Evolutionary conservation across 139 green algal genomes (phyloP).

Genomic region (Pseudopediastrum boryanum): DNA sequence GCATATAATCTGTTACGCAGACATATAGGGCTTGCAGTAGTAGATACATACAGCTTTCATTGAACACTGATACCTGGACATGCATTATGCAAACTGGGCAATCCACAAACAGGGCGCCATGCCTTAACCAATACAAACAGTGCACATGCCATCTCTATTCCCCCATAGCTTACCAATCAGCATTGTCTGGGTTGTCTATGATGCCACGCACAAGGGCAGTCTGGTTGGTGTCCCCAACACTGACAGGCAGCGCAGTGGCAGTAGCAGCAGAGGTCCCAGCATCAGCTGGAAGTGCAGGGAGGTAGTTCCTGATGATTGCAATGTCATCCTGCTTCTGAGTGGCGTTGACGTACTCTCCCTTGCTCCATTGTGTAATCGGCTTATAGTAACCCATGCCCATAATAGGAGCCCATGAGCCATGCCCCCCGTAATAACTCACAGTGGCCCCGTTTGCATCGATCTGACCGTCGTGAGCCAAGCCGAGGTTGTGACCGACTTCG

Average conservation of each 20-base stretch:
- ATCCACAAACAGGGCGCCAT: too few relatives aligned
- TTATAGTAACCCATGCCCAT: conserved; percentile 17
- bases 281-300: background rate
- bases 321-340: conserved; percentile 32
- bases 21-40: too few relatives aligned
- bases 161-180: too few relatives aligned
- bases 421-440: background rate
- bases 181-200: too few relatives aligned
- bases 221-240: background rate
- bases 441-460: too few relatives aligned
- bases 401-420: background rate
- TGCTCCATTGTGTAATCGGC: conserved; percentile 3
- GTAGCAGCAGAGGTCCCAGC: conserved; percentile 1
- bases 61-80: too few relatives aligned
- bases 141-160: too few relatives aligned
- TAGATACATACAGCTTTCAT: too few relatives aligned
- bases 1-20: too few relatives aligned
- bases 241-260: background rate
- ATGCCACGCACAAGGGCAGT: too few relatives aligned
- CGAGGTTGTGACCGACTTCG: background rate
- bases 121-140: too few relatives aligned
- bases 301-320: conserved; percentile 4
- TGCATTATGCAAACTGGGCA: too few relatives aligned
- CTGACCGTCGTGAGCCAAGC: conserved; percentile 4
- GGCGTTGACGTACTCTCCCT: conserved; percentile 12